Conservation (phyloP, 2,329 filamentous ascomycete species). For the Microdochium paspali region DNA sequence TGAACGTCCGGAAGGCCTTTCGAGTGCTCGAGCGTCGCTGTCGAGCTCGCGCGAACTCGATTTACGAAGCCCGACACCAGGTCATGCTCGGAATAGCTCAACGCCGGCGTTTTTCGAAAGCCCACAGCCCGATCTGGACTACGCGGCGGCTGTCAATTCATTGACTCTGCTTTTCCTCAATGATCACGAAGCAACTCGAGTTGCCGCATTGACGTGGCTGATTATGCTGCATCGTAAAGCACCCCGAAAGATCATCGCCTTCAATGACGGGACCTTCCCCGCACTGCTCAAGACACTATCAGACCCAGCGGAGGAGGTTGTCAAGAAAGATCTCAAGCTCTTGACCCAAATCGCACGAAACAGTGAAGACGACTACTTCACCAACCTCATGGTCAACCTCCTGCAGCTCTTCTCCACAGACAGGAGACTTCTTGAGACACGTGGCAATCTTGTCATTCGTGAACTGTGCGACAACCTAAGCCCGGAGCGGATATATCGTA, state of each 20-base stretch:
- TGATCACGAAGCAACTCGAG: conserved; percentile 90
- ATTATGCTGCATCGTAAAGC: conserved; percentile 97
- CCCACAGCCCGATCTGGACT: conserved; percentile 71
- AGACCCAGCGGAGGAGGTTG: conserved; percentile 89
- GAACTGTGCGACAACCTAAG: conserved; percentile 90
- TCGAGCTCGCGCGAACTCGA: conserved; percentile 46
- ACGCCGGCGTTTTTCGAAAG: conserved; percentile 31
- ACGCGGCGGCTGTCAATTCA: conserved; percentile 87
- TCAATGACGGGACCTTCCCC: conserved; percentile 95
- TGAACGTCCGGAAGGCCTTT: conserved; percentile 35
- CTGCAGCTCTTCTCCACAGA: conserved; percentile 94
- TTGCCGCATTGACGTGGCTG: conserved; percentile 89
- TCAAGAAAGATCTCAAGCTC: conserved; percentile 86
- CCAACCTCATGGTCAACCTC: conserved; percentile 95
- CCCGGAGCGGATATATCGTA: conserved; percentile 90
- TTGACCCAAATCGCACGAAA: conserved; percentile 94
- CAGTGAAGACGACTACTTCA: conserved; percentile 95
- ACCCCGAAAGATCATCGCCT: conserved; percentile 83
- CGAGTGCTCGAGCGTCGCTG: conserved; percentile 40
- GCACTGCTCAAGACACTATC: conserved; percentile 92
- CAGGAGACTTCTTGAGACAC: conserved; percentile 77
- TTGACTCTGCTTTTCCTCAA: conserved; percentile 91
- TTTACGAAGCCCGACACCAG: conserved; percentile 39
- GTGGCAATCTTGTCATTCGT: conserved; percentile 92
- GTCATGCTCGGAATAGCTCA: conserved; percentile 34